phyloP scores from a whole-genome alignment of 2,329 filamentous ascomycete genomes.

The Trichoderma guizhouense region DNA sequence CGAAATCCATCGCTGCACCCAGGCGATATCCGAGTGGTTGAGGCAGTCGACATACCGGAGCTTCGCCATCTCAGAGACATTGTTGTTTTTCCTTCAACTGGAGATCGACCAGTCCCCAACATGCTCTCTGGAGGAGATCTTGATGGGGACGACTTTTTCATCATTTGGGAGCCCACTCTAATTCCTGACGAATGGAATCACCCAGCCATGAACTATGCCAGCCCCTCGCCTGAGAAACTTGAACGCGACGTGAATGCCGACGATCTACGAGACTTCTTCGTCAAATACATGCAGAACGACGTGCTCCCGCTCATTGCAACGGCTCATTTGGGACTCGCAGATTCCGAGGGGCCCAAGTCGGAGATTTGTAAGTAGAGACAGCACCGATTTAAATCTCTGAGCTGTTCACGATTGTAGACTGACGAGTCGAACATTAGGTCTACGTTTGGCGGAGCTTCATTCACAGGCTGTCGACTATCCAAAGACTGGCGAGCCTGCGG shows the following conservation, averaged over 20 bases:
- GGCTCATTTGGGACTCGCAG: slow-evolving; percentile 76
- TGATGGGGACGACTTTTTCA: slow-evolving; percentile 92
- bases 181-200: slow-evolving; percentile 68
- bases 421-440: slow-evolving; percentile 39
- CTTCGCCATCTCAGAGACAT: slow-evolving; percentile 78
- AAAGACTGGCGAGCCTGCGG: slow-evolving; percentile 79
- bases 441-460: slow-evolving; percentile 74
- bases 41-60: slow-evolving; percentile 71
- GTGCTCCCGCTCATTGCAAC: slow-evolving; percentile 74
- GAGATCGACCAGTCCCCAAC: slow-evolving; percentile 79
- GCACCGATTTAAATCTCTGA: neutral
- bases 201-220: slow-evolving; percentile 72
- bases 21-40: slow-evolving; percentile 84
- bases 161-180: slow-evolving; percentile 82
- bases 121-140: slow-evolving; percentile 97
- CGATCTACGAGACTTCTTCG: slow-evolving; percentile 82
- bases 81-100: slow-evolving; percentile 79
- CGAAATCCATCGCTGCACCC: slow-evolving; percentile 93
- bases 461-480: slow-evolving; percentile 92
- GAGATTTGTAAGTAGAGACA: slow-evolving; percentile 55
- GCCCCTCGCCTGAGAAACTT: slow-evolving; percentile 53
- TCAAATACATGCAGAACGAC: slow-evolving; percentile 90
- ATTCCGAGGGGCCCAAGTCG: slow-evolving; percentile 65
- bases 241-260: slow-evolving; percentile 63
- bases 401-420: neutral